A percentile compares a stretch with the other conserved stretches of the same genome.
Evolutionary conservation across 352 stramenopile species (phyloP).

Genomic region (Globisporangium cylindrosporum): DNA sequence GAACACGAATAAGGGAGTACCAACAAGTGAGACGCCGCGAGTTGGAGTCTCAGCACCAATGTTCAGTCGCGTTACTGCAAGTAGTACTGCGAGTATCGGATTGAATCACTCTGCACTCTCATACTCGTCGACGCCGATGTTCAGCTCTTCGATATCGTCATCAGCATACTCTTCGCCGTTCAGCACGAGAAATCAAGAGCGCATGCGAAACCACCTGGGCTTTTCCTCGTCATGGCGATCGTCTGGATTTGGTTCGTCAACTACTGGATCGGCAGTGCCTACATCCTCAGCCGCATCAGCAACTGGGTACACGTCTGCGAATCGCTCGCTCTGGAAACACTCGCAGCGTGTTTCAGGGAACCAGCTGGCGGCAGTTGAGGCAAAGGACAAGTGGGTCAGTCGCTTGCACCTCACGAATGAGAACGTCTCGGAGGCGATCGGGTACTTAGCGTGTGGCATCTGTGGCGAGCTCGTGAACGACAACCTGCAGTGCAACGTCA

Average conservation of each 20-base stretch:
- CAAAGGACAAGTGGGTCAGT: slow-evolving; percentile 39
- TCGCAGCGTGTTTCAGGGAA: slow-evolving; percentile 10
- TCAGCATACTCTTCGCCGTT: slow-evolving; percentile 7
- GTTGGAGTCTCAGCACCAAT: background rate
- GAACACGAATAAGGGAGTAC: background rate
- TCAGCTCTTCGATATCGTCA: slow-evolving; percentile 8
- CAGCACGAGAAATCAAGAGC: slow-evolving; percentile 8
- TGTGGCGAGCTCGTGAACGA: slow-evolving; percentile 75
- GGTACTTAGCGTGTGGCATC: slow-evolving; percentile 60
- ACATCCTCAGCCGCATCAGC: background rate
- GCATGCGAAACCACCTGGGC: slow-evolving; percentile 4
- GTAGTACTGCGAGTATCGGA: background rate
- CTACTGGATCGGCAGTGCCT: background rate
- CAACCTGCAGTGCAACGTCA: slow-evolving; percentile 61
- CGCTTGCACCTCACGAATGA: slow-evolving; percentile 38
- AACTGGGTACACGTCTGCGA: slow-evolving; percentile 17
- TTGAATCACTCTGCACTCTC: background rate
- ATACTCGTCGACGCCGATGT: slow-evolving; percentile 14
- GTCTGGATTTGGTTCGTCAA: background rate
- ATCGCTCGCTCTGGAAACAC: slow-evolving; percentile 41
- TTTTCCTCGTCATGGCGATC: slow-evolving; percentile 19
- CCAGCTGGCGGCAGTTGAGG: slow-evolving; percentile 24
- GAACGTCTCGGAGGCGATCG: slow-evolving; percentile 45
- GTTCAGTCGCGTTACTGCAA: background rate
- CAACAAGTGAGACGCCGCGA: background rate